Evolutionary conservation across 2,329 filamentous ascomycete genomes (phyloP).

Genomic region (Moelleriella libera): DNA sequence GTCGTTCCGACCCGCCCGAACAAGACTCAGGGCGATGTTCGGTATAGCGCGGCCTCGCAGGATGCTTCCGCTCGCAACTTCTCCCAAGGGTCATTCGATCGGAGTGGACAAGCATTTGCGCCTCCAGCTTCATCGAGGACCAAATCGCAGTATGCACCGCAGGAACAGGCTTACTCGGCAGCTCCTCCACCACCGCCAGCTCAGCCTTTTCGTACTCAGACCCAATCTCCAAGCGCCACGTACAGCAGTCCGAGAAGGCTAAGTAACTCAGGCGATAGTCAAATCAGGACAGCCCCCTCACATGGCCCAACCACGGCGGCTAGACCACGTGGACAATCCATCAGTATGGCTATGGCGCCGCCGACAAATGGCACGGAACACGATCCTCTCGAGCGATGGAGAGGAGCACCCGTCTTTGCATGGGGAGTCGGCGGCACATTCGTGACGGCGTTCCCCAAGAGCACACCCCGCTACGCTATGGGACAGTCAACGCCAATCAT

Average conservation of each 20-base stretch:
- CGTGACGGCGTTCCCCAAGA: conserved; percentile 75
- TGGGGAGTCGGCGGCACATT: conserved; percentile 82
- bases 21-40: conserved; percentile 15
- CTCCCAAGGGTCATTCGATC: conserved; percentile 28
- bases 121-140: conserved; percentile 43
- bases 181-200: conserved; percentile 24
- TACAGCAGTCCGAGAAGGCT: conserved; percentile 18
- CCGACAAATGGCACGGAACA: conserved; percentile 52
- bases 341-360: conserved; percentile 38
- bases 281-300: not conserved
- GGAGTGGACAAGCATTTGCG: conserved; percentile 21
- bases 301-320: not conserved
- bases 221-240: conserved; percentile 42
- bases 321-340: conserved; percentile 31
- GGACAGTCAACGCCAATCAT: conserved; percentile 62
- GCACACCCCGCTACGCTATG: conserved; percentile 73
- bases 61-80: conserved; percentile 25
- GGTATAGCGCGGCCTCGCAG: conserved; percentile 23
- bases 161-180: conserved; percentile 15
- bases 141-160: conserved; percentile 36
- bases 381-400: conserved; percentile 81
- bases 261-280: conserved; percentile 14
- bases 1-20: conserved; percentile 7
- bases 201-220: conserved; percentile 45
- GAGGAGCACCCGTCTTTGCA: conserved; percentile 69